These are phyloP conservation scores for Umbellularia californica DNA, from an alignment of 164 flowering plant species.

Conservation along the genomic window DNA sequence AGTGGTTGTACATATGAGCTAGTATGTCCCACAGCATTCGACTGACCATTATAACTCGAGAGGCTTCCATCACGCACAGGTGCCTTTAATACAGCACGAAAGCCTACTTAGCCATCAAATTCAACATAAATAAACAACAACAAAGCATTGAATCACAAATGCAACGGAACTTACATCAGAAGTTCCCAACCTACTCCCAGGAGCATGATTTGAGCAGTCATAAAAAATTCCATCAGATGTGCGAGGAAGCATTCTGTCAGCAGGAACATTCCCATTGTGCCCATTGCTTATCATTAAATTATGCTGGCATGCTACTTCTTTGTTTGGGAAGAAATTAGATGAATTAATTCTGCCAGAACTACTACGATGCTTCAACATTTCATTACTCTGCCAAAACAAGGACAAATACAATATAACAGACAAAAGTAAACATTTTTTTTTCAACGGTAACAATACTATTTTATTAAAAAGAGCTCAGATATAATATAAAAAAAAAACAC, in stretches of 20 bases:
- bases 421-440: background rate
- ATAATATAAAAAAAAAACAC: too few species aligned
- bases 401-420: background rate
- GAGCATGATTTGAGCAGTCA: conserved; percentile 4
- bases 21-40: conserved; percentile 20
- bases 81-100: conserved; percentile 20
- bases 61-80: conserved; percentile 21
- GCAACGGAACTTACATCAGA: conserved; percentile 12
- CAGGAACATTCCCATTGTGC: conserved; percentile 10
- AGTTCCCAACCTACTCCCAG: conserved; percentile 6
- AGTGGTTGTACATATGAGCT: conserved; percentile 35
- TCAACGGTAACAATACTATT: too few species aligned
- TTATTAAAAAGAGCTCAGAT: too few species aligned
- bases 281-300: conserved; percentile 5
- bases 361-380: conserved; percentile 6
- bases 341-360: conserved; percentile 2
- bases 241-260: conserved; percentile 10
- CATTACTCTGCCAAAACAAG: conserved; percentile 12
- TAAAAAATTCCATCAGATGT: conserved; percentile 6
- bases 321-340: conserved; percentile 7
- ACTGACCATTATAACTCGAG: conserved; percentile 25
- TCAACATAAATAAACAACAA: background rate
- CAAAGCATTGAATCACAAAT: background rate
- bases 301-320: conserved; percentile 2
- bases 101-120: conserved; percentile 6